These are phyloP conservation scores for Shiraia sp. DNA, from an alignment of 2,329 filamentous ascomycete species.

Conservation along the genomic window DNA sequence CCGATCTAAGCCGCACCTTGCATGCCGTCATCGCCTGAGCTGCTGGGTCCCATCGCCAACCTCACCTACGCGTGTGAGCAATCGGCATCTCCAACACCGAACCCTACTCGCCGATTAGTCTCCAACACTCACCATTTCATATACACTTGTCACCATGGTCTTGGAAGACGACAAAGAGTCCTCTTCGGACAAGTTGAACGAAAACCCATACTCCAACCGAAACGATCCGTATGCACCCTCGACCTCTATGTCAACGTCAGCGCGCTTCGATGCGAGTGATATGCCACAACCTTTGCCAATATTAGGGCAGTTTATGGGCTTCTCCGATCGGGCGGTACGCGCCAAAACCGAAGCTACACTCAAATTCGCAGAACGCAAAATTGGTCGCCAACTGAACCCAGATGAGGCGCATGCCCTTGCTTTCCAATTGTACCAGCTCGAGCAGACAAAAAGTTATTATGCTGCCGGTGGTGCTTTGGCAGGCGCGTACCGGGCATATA, in stretches of 20 bases:
- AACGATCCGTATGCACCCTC: slow-evolving; percentile 42
- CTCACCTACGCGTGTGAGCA: slow-evolving; percentile 3
- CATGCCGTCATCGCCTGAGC: slow-evolving; percentile 37
- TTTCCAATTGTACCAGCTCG: slow-evolving; percentile 43
- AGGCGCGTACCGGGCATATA: slow-evolving; percentile 41
- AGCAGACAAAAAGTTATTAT: slow-evolving; percentile 46
- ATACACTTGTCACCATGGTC: slow-evolving; percentile 39
- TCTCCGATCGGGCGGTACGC: slow-evolving; percentile 27
- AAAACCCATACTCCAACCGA: slow-evolving; percentile 39
- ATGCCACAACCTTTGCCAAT: slow-evolving; percentile 45
- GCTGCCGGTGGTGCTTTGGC: slow-evolving; percentile 37
- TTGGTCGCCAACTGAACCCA: slow-evolving; percentile 44
- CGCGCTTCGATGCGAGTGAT: slow-evolving; percentile 42
- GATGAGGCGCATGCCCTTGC: slow-evolving; percentile 51
- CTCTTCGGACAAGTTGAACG: slow-evolving; percentile 36
- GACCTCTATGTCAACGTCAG: slow-evolving; percentile 10
- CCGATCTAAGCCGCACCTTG: slow-evolving; percentile 13
- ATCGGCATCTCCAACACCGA: slow-evolving; percentile 16
- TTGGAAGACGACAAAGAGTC: slow-evolving; percentile 42
- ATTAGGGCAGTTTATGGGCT: slow-evolving; percentile 35
- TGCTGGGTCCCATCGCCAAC: slow-evolving; percentile 19
- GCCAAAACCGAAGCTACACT: slow-evolving; percentile 40
- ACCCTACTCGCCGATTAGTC: slow-evolving; percentile 37
- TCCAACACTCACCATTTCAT: slow-evolving; percentile 4
- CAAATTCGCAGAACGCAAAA: slow-evolving; percentile 33